Conservation (phyloP, 768 basidiomycete genomes). For the Kwoniella botswanensis region DNA sequence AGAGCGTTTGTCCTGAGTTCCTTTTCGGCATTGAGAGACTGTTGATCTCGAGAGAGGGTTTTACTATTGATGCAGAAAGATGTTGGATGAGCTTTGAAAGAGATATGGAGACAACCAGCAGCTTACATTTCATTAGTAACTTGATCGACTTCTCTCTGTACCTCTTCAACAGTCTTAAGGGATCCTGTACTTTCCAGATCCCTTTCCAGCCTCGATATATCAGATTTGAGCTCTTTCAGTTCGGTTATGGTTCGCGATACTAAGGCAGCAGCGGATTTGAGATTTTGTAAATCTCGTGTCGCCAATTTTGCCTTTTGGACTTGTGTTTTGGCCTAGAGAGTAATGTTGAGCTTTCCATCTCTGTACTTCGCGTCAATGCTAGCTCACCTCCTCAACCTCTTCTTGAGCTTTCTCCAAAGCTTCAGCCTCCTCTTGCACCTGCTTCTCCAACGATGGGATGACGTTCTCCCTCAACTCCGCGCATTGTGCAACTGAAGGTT, state of each 20-base stretch:
- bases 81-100: neutral
- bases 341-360: neutral
- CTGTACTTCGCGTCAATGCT: too few species aligned
- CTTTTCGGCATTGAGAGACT: constrained; percentile 35
- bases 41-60: constrained; percentile 42
- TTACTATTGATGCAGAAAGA: constrained; percentile 32
- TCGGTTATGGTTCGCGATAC: constrained; percentile 55
- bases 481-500: constrained; percentile 61
- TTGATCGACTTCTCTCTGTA: constrained; percentile 75
- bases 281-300: constrained; percentile 63
- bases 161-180: constrained; percentile 80
- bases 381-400: constrained; percentile 69
- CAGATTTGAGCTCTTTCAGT: constrained; percentile 63
- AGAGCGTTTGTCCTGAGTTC: constrained; percentile 43
- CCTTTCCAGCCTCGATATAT: constrained; percentile 69
- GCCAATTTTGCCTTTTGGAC: constrained; percentile 67
- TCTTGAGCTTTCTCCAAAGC: constrained; percentile 64
- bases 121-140: constrained; percentile 71
- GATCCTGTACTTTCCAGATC: constrained; percentile 75
- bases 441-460: constrained; percentile 66
- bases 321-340: constrained; percentile 63
- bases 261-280: constrained; percentile 58
- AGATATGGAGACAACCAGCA: too few species aligned
- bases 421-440: constrained; percentile 65
- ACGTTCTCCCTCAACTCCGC: constrained; percentile 68